Percentiles rank a stretch among this genome's conserved stretches.
Conservation (phyloP, 1,139 yeast species). For the Scheffersomyces insectosa region DNA sequence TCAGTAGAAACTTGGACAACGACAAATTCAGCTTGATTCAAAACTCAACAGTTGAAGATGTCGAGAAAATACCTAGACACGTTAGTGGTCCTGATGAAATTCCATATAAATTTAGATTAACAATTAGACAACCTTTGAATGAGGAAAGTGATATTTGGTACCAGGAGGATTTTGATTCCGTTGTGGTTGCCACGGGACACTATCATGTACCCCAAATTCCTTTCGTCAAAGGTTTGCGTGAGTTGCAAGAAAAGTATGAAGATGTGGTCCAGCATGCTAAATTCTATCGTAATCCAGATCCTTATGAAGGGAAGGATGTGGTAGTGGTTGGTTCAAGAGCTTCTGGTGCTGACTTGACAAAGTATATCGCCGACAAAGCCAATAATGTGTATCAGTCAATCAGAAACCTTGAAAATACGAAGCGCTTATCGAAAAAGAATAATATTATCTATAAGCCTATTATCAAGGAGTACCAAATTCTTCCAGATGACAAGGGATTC, state of each 20-base stretch:
- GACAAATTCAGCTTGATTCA: constrained; percentile 23
- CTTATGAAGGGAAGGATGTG: constrained; percentile 30
- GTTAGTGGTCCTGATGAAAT: constrained; percentile 9
- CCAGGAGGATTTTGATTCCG: constrained; percentile 46
- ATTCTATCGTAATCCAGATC: constrained; percentile 29
- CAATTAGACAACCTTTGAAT: constrained; percentile 27
- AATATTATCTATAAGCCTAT: constrained; percentile 26
- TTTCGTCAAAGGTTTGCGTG: constrained; percentile 37
- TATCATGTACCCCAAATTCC: constrained; percentile 55
- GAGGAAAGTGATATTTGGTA: constrained; percentile 31
- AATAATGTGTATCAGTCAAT: constrained; percentile 30
- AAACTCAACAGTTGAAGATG: constrained; percentile 40
- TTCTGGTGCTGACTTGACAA: constrained; percentile 43
- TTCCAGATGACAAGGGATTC: constrained; percentile 15
- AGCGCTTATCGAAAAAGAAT: constrained; percentile 14
- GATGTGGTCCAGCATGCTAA: constrained; percentile 41
- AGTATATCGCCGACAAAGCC: constrained; percentile 24
- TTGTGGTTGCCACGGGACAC: constrained; percentile 56
- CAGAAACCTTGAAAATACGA: constrained; percentile 18
- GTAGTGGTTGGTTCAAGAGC: constrained; percentile 47
- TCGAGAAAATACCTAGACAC: constrained; percentile 22
- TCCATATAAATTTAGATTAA: constrained; percentile 29
- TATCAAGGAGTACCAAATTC: constrained; percentile 22
- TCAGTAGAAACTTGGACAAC: constrained; percentile 22
- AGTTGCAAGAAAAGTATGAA: constrained; percentile 28